Conservation (phyloP, 306 rosid species). For the Cicer cuneatum region DNA sequence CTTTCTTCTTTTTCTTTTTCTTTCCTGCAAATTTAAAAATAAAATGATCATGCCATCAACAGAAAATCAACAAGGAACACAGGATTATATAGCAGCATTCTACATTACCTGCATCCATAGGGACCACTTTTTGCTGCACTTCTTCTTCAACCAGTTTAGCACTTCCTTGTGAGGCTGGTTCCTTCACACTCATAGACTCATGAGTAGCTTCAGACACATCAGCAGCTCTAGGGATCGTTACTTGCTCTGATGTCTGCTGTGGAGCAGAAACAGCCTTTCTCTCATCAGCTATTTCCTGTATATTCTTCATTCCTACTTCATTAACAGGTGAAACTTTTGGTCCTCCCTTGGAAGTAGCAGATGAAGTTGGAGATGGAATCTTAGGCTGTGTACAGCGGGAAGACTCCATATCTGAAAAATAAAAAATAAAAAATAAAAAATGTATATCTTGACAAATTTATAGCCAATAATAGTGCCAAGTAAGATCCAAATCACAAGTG, state of each 20-base stretch:
- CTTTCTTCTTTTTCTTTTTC: conserved; percentile 94
- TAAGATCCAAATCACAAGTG: conserved; percentile 27
- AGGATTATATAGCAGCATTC: conserved; percentile 2
- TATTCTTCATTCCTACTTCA: conserved; percentile 50
- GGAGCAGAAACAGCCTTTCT: conserved; percentile 62
- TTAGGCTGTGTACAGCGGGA: conserved; percentile 82
- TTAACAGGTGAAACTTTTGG: conserved; percentile 50
- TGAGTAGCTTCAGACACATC: conserved; percentile 91
- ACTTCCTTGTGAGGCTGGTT: conserved; percentile 90
- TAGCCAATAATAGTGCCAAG: conserved; percentile 3
- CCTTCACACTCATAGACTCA: conserved; percentile 84
- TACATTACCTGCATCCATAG: conserved; percentile 80
- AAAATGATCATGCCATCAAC: conserved; percentile 29
- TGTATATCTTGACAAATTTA: neutral
- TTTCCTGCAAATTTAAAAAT: conserved; percentile 61
- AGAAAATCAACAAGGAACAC: conserved; percentile 7
- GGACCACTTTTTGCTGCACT: conserved; percentile 89
- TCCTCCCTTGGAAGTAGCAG: conserved; percentile 90
- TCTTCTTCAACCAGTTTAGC: conserved; percentile 85
- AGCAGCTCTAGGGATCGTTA: conserved; percentile 56
- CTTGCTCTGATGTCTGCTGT: conserved; percentile 63
- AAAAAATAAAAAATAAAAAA: conserved; percentile 36
- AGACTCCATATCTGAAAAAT: conserved; percentile 86
- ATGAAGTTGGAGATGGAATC: conserved; percentile 88
- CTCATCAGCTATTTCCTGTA: conserved; percentile 54